Conservation (phyloP, 179 eudicot species). For the Silene noctiflora region DNA sequence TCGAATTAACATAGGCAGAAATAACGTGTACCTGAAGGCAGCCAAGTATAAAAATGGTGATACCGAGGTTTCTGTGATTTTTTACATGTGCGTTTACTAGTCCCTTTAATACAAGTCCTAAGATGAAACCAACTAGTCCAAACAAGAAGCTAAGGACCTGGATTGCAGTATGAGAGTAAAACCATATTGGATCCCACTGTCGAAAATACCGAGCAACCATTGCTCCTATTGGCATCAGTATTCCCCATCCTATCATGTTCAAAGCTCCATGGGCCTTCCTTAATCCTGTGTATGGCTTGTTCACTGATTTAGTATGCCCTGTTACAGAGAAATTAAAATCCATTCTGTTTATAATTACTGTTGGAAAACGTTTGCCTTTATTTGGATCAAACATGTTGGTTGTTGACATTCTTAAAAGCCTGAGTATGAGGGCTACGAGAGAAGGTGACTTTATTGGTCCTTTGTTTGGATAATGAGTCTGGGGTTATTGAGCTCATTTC, state of each 20-base stretch:
- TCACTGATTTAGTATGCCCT: conserved; percentile 46
- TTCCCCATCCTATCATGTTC: conserved; percentile 88
- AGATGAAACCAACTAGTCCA: conserved; percentile 63
- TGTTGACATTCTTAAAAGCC: too few relatives aligned
- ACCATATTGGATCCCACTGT: conserved; percentile 86
- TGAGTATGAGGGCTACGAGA: too few relatives aligned
- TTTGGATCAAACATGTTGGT: too few relatives aligned
- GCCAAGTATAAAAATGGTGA: conserved; percentile 53
- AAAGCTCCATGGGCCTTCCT: conserved; percentile 64
- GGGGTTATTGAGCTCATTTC: background rate
- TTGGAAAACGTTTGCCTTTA: too few relatives aligned
- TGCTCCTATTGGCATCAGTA: conserved; percentile 61
- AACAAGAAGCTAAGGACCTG: conserved; percentile 53
- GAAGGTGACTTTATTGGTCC: too few relatives aligned
- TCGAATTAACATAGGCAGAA: background rate
- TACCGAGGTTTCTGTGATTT: conserved; percentile 62
- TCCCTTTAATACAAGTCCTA: conserved; percentile 56
- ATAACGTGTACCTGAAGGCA: conserved; percentile 64
- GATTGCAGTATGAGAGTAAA: conserved; percentile 55
- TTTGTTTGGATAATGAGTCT: background rate
- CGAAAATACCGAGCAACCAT: conserved; percentile 66
- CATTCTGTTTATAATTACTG: background rate
- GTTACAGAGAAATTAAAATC: conserved; percentile 6
- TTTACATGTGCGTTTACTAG: conserved; percentile 35
- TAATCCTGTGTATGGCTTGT: conserved; percentile 41